Evolutionary conservation across 2,329 filamentous ascomycete species (phyloP).

Genomic region (Aaosphaeria pasadenensis): DNA sequence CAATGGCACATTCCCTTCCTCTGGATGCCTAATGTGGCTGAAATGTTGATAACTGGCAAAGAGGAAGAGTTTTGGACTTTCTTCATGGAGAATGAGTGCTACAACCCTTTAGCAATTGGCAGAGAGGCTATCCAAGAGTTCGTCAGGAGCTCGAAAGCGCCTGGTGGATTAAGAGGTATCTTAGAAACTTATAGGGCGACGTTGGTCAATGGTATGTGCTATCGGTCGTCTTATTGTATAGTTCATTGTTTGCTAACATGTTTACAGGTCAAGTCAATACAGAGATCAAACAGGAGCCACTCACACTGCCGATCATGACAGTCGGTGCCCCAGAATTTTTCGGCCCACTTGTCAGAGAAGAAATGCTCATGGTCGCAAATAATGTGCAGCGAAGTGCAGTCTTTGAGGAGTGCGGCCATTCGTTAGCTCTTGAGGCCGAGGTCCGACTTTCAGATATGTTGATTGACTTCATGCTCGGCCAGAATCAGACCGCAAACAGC

Average conservation of each 20-base stretch:
- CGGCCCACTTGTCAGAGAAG: slow-evolving; percentile 27
- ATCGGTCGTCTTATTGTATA: neutral
- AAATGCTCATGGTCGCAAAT: slow-evolving; percentile 25
- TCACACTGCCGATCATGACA: slow-evolving; percentile 28
- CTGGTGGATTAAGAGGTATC: neutral
- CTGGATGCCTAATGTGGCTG: slow-evolving; percentile 30
- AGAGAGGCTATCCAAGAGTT: slow-evolving; percentile 2
- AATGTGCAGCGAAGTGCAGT: slow-evolving; percentile 27
- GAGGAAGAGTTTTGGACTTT: slow-evolving; percentile 35
- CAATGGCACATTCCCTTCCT: slow-evolving; percentile 24
- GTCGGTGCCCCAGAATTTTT: slow-evolving; percentile 37
- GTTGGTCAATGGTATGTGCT: neutral
- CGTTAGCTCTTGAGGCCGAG: neutral
- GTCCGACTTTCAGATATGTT: neutral
- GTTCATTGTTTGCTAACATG: neutral
- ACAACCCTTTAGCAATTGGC: slow-evolving; percentile 31
- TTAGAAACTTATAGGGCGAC: neutral
- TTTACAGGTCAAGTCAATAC: neutral
- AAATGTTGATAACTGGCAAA: slow-evolving; percentile 34
- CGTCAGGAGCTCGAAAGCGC: neutral
- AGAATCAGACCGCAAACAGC: too few relatives aligned
- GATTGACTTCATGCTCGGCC: neutral
- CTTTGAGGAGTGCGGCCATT: slow-evolving; percentile 31
- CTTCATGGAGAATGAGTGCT: slow-evolving; percentile 38
- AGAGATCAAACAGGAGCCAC: slow-evolving; percentile 12